These are phyloP conservation scores for Whalleya microplaca DNA, from an alignment of 2,329 filamentous ascomycete species.

Conservation along the genomic window DNA sequence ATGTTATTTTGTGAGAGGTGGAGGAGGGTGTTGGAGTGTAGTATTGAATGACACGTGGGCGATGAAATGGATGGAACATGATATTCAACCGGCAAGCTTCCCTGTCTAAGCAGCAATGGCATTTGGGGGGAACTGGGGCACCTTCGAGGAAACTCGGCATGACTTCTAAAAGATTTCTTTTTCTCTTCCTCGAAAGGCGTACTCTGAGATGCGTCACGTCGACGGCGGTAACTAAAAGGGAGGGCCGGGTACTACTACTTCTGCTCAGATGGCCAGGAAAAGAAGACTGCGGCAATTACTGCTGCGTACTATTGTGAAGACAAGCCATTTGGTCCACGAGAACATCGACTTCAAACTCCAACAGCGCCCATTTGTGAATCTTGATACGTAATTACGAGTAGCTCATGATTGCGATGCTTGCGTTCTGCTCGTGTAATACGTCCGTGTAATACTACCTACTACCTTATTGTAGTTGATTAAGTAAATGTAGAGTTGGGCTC, in stretches of 20 bases:
- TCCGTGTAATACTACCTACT: background rate
- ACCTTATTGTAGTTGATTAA: background rate
- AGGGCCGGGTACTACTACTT: conserved; percentile 31
- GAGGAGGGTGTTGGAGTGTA: conserved; percentile 20
- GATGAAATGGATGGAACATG: conserved; percentile 30
- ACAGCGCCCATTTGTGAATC: conserved; percentile 12
- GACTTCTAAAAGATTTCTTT: conserved; percentile 40
- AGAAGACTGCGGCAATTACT: conserved; percentile 29
- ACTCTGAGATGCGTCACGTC: conserved; percentile 22
- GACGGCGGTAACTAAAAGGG: conserved; percentile 31
- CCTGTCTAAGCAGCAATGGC: conserved; percentile 27
- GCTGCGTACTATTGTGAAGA: conserved; percentile 31
- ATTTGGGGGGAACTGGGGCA: conserved; percentile 34
- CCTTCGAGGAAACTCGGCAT: conserved; percentile 37
- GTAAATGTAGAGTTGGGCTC: background rate
- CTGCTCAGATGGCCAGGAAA: conserved; percentile 29
- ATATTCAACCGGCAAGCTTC: conserved; percentile 27
- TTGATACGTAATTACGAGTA: conserved; percentile 17
- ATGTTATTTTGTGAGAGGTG: conserved; percentile 36
- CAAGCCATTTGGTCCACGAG: conserved; percentile 31
- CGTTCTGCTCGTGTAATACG: too few species aligned
- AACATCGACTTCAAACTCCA: conserved; percentile 29
- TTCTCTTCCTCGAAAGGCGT: conserved; percentile 35
- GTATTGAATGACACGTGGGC: conserved; percentile 23
- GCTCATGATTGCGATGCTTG: conserved; percentile 9